A percentile compares a stretch with the other conserved stretches of the same genome.
These are phyloP conservation scores for Mortierella sp. DNA, from an alignment of 371 early-diverging fungal genomes.

Conservation along the genomic window DNA sequence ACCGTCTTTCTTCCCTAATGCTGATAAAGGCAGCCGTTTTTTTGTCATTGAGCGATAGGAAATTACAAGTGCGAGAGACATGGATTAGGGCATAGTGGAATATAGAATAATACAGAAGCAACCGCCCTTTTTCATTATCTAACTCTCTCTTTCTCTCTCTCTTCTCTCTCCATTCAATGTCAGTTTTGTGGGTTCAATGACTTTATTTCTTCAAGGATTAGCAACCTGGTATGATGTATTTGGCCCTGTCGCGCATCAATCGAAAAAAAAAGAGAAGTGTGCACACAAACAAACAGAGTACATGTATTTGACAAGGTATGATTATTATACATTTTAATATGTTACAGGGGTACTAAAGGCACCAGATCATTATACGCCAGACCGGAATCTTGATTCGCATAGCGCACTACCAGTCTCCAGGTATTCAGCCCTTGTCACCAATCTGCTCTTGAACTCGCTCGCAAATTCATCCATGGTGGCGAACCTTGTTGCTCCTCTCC, in stretches of 20 bases:
- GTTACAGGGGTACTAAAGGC: conserved; percentile 1
- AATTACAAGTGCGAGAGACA: neutral
- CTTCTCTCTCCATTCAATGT: neutral
- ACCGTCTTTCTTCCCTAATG: neutral
- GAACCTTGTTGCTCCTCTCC: conserved; percentile 66
- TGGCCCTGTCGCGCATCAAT: neutral
- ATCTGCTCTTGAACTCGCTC: conserved; percentile 60
- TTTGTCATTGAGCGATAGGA: neutral
- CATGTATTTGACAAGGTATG: neutral
- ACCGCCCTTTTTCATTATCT: neutral
- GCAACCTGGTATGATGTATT: neutral
- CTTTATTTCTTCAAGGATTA: neutral
- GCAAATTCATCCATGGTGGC: conserved; percentile 60
- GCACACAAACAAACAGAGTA: neutral
- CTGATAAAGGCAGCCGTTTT: neutral
- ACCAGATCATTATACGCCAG: conserved; percentile 22
- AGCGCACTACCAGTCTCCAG: conserved; percentile 69
- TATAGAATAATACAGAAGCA: conserved; percentile 10
- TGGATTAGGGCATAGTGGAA: conserved; percentile 12
- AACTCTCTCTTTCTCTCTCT: neutral
- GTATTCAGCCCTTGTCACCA: conserved; percentile 71
- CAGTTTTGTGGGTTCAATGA: neutral
- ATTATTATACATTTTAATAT: conserved; percentile 4
- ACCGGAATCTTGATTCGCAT: conserved; percentile 57
- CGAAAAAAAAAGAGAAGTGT: neutral